Percentiles rank a stretch among this genome's conserved stretches.
Conservation (phyloP, 2,329 filamentous ascomycete species). For the Knufia fluminis region DNA sequence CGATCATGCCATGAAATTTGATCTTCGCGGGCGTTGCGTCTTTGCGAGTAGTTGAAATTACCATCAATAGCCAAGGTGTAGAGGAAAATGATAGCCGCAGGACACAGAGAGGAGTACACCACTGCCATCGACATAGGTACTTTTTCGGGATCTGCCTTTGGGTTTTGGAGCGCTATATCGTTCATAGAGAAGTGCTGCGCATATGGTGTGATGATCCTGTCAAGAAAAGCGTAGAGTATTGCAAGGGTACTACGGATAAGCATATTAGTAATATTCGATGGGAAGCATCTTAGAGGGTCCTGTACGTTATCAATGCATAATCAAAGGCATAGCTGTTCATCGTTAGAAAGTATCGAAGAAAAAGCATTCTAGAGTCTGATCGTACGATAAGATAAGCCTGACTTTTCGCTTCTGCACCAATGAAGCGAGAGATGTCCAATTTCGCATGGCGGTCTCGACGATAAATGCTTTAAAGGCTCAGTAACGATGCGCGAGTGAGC, state of each 20-base stretch:
- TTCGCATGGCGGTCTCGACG: too few species aligned
- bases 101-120: conserved; percentile 41
- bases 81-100: conserved; percentile 43
- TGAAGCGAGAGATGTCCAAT: too few species aligned
- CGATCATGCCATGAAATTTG: conserved; percentile 46
- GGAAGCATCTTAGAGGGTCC: too few species aligned
- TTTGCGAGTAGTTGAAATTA: conserved; percentile 43
- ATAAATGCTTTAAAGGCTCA: too few species aligned
- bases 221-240: conserved; percentile 43
- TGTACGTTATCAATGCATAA: too few species aligned
- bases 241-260: conserved; percentile 29
- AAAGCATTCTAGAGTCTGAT: too few species aligned
- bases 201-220: conserved; percentile 44
- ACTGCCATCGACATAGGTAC: conserved; percentile 43
- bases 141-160: conserved; percentile 47
- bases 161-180: conserved; percentile 50
- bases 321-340: too few species aligned
- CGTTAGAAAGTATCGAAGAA: too few species aligned
- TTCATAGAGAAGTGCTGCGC: conserved; percentile 49
- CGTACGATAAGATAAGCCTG: too few species aligned
- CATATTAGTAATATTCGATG: too few species aligned
- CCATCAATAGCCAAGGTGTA: conserved; percentile 52
- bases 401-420: too few species aligned
- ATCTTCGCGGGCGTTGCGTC: conserved; percentile 28
- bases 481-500: too few species aligned